Evolutionary conservation across 169 alveolate genomes (phyloP), one percentile per base, ranked within the genome.

Genomic region (Cystoisospora suis): DNA sequence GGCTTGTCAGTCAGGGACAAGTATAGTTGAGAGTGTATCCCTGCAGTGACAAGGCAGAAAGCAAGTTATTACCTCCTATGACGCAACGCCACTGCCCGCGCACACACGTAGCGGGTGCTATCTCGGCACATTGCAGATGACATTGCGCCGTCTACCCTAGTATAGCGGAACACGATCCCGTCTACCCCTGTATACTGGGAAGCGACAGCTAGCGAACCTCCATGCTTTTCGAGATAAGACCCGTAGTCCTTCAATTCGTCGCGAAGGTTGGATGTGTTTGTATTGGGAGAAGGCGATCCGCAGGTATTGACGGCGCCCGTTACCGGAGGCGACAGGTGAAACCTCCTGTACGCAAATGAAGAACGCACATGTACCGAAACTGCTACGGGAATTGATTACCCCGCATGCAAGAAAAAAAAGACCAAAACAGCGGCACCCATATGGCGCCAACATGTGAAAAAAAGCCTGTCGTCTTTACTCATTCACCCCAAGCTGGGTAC

Each of bases 251-350:
- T 34, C 32, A 72, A 56, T 40, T 72, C 83, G 1, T 34, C 47
- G 83, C 85, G 92, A 58, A 94, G 85, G 87, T 94, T 94, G 40
- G 86, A 90, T 3, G 94, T 92, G 58, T 94, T 94, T 90, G 56
- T 85, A 65, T 94, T 94, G 42, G 96, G 96, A n/a, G 87, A 44
- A 0, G 93, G 87, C 20, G 96, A 94, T 12, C 96, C 96, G 88
- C 96, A 94, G 40, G 92, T 87, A 42, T 80, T 45, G 23, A 93
- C 61, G 80, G 89, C 91, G 32, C 93, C 90, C 27, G 83, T 23
- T 0, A 61, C 72, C 5, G 93, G 94, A 0, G 88, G 81, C 17
- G 95, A 58, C 44, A 90, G 44, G 27, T 47, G 49, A 59, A 94
- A 92, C 29, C 32, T 56, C 94, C 95, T 88, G 72, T 2, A 65